Percentiles rank a stretch among this genome's conserved stretches.
phyloP scores from a whole-genome alignment of 2,329 filamentous ascomycete species.

The Trichoderma asperellum region DNA sequence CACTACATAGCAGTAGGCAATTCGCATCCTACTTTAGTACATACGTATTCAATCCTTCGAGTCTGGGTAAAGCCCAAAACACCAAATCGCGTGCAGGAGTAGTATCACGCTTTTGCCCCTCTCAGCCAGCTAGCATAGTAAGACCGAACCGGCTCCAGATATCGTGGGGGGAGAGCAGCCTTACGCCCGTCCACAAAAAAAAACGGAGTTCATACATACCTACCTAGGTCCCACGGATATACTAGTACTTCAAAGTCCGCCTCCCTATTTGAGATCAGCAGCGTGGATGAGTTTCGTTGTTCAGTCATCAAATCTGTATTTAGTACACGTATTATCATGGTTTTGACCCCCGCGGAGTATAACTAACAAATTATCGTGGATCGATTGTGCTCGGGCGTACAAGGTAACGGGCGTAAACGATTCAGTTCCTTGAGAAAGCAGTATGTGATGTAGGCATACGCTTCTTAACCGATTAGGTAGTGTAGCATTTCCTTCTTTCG shows the following conservation, averaged over 20 bases:
- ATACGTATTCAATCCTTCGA: not conserved
- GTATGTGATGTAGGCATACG: not conserved
- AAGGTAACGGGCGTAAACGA: not conserved
- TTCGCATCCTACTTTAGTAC: not conserved
- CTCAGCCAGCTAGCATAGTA: constrained; percentile 7
- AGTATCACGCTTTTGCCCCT: not conserved
- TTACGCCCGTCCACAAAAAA: not conserved
- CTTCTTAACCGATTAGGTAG: not conserved
- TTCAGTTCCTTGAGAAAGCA: not conserved
- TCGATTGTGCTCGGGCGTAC: not conserved
- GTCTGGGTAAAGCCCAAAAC: not conserved
- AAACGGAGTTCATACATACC: not conserved
- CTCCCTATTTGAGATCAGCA: not conserved
- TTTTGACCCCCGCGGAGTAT: constrained; percentile 21
- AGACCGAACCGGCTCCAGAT: constrained; percentile 22
- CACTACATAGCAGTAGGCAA: not conserved
- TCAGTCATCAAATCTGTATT: not conserved
- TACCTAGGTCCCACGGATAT: too few relatives aligned
- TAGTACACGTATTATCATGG: not conserved
- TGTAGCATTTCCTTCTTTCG: not conserved
- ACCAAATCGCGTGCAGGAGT: not conserved
- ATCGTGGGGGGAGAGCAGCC: constrained; percentile 14
- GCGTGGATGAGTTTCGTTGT: not conserved
- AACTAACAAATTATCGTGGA: not conserved
- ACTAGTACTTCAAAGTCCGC: not conserved